phyloP scores from a whole-genome alignment of 495 filamentous ascomycete genomes.

The Penicillium macrosclerotiorum region DNA sequence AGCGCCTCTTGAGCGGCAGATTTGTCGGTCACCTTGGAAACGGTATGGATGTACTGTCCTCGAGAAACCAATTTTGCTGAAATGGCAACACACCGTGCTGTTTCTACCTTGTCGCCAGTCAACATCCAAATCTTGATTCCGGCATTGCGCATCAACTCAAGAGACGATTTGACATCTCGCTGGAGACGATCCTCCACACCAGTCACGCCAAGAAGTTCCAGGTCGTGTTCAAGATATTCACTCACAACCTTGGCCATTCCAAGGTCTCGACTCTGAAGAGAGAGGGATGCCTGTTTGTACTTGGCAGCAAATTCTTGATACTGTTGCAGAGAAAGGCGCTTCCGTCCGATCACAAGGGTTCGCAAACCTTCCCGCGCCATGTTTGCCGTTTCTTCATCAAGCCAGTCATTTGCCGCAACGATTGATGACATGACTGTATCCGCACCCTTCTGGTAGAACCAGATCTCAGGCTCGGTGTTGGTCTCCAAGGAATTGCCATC shows the following conservation, averaged over 20 bases:
- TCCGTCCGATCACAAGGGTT: conserved; percentile 90
- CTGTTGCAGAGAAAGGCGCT: conserved; percentile 68
- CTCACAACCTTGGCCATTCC: conserved; percentile 77
- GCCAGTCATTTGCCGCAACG: conserved; percentile 93
- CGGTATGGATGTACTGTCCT: conserved; percentile 93
- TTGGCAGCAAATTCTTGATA: conserved; percentile 74
- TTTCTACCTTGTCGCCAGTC: conserved; percentile 98
- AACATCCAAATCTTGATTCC: conserved; percentile 99
- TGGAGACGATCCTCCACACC: conserved; percentile 98
- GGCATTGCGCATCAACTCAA: conserved; percentile 93
- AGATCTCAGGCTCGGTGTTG: conserved; percentile 68
- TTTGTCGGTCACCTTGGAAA: conserved; percentile 64
- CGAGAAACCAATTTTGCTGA: conserved; percentile 91
- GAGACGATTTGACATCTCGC: conserved; percentile 86
- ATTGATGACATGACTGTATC: conserved; percentile 97
- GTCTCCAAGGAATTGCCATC: conserved; percentile 34
- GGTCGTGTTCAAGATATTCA: conserved; percentile 79
- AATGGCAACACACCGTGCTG: conserved; percentile 93
- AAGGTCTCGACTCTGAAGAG: conserved; percentile 73
- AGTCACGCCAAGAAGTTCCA: conserved; percentile 92
- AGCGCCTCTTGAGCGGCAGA: conserved; percentile 76
- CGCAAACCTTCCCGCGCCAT: conserved; percentile 97
- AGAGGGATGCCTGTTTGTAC: conserved; percentile 77
- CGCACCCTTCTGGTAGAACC: conserved; percentile 99
- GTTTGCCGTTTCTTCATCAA: conserved; percentile 97